Evolutionary conservation across 495 filamentous ascomycete genomes (phyloP).

Genomic region (Annulohypoxylon bovei): DNA sequence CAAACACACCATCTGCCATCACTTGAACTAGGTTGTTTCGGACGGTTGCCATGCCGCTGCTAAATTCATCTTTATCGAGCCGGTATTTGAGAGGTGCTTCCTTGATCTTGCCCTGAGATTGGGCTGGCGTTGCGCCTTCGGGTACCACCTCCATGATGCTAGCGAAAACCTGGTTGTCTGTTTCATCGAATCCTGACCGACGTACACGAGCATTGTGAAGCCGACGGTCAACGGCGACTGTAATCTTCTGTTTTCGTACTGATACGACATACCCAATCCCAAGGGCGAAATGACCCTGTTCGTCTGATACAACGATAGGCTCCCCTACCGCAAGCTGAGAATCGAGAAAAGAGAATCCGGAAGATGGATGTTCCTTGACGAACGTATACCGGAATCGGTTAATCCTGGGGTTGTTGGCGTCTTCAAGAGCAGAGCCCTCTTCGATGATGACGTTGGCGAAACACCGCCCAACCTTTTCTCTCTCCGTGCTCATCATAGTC

Average conservation of each 20-base stretch:
- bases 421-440: conserved; percentile 75
- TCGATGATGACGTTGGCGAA: conserved; percentile 76
- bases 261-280: conserved; percentile 89
- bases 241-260: conserved; percentile 76
- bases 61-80: conserved; percentile 97
- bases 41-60: conserved; percentile 94
- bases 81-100: conserved; percentile 75
- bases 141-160: conserved; percentile 90
- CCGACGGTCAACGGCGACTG: conserved; percentile 86
- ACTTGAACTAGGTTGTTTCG: conserved; percentile 92
- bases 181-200: conserved; percentile 75
- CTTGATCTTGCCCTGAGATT: conserved; percentile 58
- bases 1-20: conserved; percentile 81
- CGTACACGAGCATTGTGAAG: conserved; percentile 86
- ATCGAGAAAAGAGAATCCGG: conserved; percentile 82
- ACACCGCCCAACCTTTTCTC: conserved; percentile 82
- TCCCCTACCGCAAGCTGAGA: conserved; percentile 91
- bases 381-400: conserved; percentile 90
- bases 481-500: conserved; percentile 91
- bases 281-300: conserved; percentile 92
- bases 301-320: conserved; percentile 95
- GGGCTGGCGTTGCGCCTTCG: conserved; percentile 56
- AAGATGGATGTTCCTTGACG: conserved; percentile 66
- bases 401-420: conserved; percentile 76
- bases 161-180: conserved; percentile 81